Percentiles rank a stretch among this genome's conserved stretches.
These are phyloP conservation scores for Pseudonitzschia delicatissima DNA, from an alignment of 108 stramenopile species.

Conservation along the genomic window DNA sequence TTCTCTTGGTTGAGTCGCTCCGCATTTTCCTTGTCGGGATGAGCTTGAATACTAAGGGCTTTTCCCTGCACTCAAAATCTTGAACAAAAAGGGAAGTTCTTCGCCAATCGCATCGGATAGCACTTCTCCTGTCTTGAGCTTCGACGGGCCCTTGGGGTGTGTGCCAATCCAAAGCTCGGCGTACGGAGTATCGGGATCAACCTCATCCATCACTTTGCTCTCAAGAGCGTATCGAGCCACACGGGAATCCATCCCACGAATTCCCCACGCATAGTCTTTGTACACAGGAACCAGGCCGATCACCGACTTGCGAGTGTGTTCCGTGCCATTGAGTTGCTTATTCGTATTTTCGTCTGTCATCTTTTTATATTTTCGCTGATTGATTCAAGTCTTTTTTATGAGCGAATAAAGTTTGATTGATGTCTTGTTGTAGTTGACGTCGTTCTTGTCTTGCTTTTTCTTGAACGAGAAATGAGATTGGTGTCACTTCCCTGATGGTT, in stretches of 20 bases:
- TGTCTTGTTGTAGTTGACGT: too few species aligned
- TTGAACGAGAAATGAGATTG: too few species aligned
- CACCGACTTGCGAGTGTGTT: conserved; percentile 24
- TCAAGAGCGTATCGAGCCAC: conserved; percentile 71
- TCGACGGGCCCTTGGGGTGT: conserved; percentile 74
- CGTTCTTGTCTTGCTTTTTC: too few species aligned
- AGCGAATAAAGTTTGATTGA: too few species aligned
- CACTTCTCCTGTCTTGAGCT: conserved; percentile 40
- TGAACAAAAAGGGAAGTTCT: conserved; percentile 86
- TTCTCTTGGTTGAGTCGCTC: conserved; percentile 69
- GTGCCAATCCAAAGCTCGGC: conserved; percentile 91
- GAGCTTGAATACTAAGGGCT: conserved; percentile 88
- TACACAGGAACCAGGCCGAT: conserved; percentile 48
- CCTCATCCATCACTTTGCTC: conserved; percentile 63
- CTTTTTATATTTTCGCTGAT: too few species aligned
- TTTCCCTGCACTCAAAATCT: conserved; percentile 79
- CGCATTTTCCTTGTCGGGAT: conserved; percentile 86
- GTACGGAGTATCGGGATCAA: conserved; percentile 79
- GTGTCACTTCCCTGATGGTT: too few species aligned
- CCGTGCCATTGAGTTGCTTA: too few species aligned
- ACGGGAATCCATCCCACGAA: conserved; percentile 72
- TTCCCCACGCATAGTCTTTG: conserved; percentile 83
- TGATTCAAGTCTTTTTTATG: too few species aligned
- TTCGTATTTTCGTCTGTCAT: too few species aligned
- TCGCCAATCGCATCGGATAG: conserved; percentile 51